These are phyloP conservation scores for Trichoderma guizhouense DNA, from an alignment of 2,329 filamentous ascomycete species.

Conservation along the genomic window DNA sequence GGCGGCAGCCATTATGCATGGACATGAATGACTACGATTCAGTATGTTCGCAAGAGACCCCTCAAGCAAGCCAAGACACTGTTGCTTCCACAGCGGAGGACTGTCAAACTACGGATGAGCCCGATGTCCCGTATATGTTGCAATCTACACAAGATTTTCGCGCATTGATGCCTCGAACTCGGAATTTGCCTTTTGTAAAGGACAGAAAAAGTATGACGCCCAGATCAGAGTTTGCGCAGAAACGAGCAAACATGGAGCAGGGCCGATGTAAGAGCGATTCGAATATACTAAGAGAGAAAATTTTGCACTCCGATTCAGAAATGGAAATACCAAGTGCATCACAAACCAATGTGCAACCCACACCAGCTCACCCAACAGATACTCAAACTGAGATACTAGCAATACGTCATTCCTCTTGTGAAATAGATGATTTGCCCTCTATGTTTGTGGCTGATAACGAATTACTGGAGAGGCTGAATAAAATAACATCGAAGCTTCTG, in stretches of 20 bases:
- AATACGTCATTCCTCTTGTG: not conserved
- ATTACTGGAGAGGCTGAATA: constrained; percentile 27
- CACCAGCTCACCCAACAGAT: not conserved
- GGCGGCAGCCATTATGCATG: not conserved
- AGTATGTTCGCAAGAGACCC: not conserved
- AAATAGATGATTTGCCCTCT: not conserved
- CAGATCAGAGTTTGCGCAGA: not conserved
- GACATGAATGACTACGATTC: not conserved
- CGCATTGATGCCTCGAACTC: constrained; percentile 31
- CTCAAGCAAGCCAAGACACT: not conserved
- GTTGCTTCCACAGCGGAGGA: not conserved
- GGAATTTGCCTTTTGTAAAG: constrained; percentile 29
- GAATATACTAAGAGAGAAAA: not conserved
- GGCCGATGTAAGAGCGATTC: no score
- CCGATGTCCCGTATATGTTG: not conserved
- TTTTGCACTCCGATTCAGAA: not conserved
- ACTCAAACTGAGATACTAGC: not conserved
- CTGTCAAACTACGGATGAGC: not conserved
- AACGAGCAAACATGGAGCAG: not conserved
- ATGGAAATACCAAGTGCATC: not conserved
- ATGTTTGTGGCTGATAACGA: constrained; percentile 28
- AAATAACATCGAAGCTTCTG: constrained; percentile 27
- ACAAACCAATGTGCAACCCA: not conserved
- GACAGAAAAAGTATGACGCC: not conserved
- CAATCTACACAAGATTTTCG: constrained; percentile 23